phyloP scores from a whole-genome alignment of 768 basidiomycete genomes.

The Suillus fuscotomentosus region DNA sequence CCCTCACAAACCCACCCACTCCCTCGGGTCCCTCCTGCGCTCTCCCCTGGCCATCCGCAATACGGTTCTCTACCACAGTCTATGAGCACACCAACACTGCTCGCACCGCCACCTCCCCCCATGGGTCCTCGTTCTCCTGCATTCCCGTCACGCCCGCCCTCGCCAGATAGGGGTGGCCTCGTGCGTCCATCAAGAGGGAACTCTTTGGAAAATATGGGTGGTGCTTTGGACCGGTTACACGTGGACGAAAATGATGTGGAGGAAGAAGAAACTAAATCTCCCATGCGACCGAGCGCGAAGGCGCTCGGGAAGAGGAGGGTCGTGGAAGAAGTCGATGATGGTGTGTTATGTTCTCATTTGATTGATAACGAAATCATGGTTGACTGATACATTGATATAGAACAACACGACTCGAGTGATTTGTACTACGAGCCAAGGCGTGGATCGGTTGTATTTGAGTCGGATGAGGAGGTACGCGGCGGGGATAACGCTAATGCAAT shows the following conservation, averaged over 20 bases:
- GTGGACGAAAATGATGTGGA: slow-evolving; percentile 20
- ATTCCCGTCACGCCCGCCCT: slow-evolving; percentile 64
- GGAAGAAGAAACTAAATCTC: slow-evolving; percentile 35
- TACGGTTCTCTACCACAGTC: slow-evolving; percentile 21
- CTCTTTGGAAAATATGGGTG: slow-evolving; percentile 24
- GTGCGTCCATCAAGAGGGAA: slow-evolving; percentile 17
- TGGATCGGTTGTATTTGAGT: slow-evolving; percentile 35
- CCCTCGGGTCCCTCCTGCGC: slow-evolving; percentile 36
- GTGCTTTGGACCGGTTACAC: slow-evolving; percentile 27
- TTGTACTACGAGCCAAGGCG: slow-evolving; percentile 46
- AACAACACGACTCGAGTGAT: slow-evolving; percentile 55
- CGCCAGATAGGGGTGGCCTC: slow-evolving; percentile 48
- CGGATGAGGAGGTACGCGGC: slow-evolving; percentile 36
- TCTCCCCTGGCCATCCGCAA: slow-evolving; percentile 14
- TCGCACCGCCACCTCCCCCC: slow-evolving; percentile 68
- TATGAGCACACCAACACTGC: slow-evolving; percentile 30
- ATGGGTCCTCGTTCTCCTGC: slow-evolving; percentile 70
- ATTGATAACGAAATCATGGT: not conserved
- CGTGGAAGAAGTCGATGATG: slow-evolving; percentile 44
- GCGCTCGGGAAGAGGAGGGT: slow-evolving; percentile 83
- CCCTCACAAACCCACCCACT: slow-evolving; percentile 35
- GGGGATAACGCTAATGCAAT: slow-evolving; percentile 11
- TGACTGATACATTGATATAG: slow-evolving; percentile 27
- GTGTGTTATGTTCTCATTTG: slow-evolving; percentile 33
- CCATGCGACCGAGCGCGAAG: slow-evolving; percentile 76